Evolutionary conservation across 805 yeast genomes (phyloP).

Genomic region (Wickerhamiella hasegawae): DNA sequence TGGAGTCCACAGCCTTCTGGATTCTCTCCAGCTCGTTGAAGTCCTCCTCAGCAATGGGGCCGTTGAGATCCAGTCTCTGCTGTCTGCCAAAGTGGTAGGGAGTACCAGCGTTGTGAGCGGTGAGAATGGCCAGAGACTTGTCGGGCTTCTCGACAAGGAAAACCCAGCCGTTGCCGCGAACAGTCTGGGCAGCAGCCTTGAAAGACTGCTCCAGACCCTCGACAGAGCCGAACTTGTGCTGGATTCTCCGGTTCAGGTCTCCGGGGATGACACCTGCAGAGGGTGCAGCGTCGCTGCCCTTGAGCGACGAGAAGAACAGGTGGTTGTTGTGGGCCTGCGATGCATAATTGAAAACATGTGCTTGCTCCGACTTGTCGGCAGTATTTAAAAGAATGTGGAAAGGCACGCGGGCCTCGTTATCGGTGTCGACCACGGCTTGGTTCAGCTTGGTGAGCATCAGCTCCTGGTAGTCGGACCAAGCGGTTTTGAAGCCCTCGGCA

Average conservation of each 20-base stretch:
- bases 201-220: constrained; percentile 60
- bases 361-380: constrained; percentile 47
- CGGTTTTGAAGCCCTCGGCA: constrained; percentile 45
- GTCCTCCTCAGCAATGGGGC: constrained; percentile 42
- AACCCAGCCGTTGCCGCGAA: constrained; percentile 80
- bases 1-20: constrained; percentile 23
- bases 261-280: not conserved
- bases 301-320: constrained; percentile 38
- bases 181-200: constrained; percentile 47
- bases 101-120: constrained; percentile 82
- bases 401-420: constrained; percentile 60
- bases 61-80: constrained; percentile 63
- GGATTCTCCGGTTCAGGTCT: constrained; percentile 27
- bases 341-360: constrained; percentile 70
- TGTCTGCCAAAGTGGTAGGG: constrained; percentile 47
- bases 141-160: constrained; percentile 60
- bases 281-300: constrained; percentile 1
- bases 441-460: constrained; percentile 35
- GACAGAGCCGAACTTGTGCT: constrained; percentile 55
- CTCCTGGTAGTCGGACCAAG: constrained; percentile 73
- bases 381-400: constrained; percentile 48
- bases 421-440: constrained; percentile 61
- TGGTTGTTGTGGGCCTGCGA: constrained; percentile 90
- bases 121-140: constrained; percentile 43
- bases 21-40: constrained; percentile 30